These are phyloP conservation scores for Vaccinium myrtillus DNA, from an alignment of 148 eudicot genomes.

Conservation along the genomic window DNA sequence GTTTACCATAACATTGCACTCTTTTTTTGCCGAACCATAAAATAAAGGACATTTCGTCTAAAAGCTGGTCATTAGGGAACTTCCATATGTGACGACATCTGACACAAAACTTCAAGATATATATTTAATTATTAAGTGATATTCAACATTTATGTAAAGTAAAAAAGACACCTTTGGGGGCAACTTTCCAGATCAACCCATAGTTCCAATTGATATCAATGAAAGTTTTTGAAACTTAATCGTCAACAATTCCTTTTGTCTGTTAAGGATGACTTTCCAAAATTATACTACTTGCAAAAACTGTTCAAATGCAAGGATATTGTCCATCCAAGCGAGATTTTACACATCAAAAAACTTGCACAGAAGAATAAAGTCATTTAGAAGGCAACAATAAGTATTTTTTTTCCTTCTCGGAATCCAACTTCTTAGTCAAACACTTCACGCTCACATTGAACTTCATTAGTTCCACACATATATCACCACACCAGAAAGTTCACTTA, in stretches of 20 bases:
- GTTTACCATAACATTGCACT: not conserved
- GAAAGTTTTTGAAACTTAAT: not conserved
- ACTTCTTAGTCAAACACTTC: not conserved
- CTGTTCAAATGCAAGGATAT: not conserved
- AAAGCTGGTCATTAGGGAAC: not conserved
- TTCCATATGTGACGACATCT: not conserved
- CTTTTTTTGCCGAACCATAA: not conserved
- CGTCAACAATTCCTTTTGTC: not conserved
- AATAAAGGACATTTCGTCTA: not conserved
- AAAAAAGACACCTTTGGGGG: not conserved
- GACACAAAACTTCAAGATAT: not conserved
- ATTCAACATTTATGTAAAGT: not conserved
- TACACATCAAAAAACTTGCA: not conserved
- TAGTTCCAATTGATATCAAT: not conserved
- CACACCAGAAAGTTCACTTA: slow-evolving; percentile 35
- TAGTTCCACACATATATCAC: not conserved
- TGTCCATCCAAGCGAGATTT: slow-evolving; percentile 5
- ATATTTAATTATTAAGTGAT: not conserved
- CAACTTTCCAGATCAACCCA: not conserved
- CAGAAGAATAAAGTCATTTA: not conserved
- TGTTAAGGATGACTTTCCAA: not conserved
- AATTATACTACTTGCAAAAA: not conserved
- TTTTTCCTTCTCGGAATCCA: not conserved
- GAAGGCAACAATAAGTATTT: not conserved
- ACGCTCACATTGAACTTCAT: not conserved